Percentiles rank a stretch among this genome's conserved stretches.
Conservation (phyloP, 768 basidiomycete genomes). For the Aureoboletus auriporus region DNA sequence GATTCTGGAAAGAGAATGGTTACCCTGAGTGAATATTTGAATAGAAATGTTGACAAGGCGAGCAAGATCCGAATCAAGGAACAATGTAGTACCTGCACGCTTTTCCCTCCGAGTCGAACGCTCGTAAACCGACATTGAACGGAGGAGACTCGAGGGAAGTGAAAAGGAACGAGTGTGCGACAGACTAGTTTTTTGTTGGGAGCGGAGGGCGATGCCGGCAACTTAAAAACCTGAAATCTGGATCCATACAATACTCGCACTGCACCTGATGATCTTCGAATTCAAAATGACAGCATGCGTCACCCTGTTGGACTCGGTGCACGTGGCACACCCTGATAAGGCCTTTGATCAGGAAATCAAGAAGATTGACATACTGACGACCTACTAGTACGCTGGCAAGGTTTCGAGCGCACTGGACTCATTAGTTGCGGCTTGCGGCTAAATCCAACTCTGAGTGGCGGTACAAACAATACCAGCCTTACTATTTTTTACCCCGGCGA, state of each 20-base stretch:
- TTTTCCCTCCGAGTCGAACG: slow-evolving; percentile 23
- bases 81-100: slow-evolving; percentile 5
- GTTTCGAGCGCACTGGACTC: too few relatives aligned
- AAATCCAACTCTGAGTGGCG: too few relatives aligned
- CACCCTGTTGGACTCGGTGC: neutral
- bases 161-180: neutral
- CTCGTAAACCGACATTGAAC: slow-evolving; percentile 19
- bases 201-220: neutral
- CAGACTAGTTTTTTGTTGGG: slow-evolving; percentile 11
- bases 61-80: neutral
- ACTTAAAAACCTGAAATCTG: too few relatives aligned
- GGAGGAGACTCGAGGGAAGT: neutral
- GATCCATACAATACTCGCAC: neutral
- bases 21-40: neutral
- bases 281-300: neutral
- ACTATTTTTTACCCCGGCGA: too few relatives aligned
- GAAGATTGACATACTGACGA: too few relatives aligned
- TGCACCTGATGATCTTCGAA: too few relatives aligned
- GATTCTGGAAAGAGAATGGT: slow-evolving; percentile 1
- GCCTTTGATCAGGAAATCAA: too few relatives aligned
- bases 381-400: too few relatives aligned
- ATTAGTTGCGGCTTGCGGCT: too few relatives aligned
- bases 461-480: too few relatives aligned
- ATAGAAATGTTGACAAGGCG: too few relatives aligned
- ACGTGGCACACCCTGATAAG: too few relatives aligned